A percentile compares a stretch with the other conserved stretches of the same genome.
Conservation (phyloP, 805 yeast genomes). For the Komagataella kurtzmanii region DNA sequence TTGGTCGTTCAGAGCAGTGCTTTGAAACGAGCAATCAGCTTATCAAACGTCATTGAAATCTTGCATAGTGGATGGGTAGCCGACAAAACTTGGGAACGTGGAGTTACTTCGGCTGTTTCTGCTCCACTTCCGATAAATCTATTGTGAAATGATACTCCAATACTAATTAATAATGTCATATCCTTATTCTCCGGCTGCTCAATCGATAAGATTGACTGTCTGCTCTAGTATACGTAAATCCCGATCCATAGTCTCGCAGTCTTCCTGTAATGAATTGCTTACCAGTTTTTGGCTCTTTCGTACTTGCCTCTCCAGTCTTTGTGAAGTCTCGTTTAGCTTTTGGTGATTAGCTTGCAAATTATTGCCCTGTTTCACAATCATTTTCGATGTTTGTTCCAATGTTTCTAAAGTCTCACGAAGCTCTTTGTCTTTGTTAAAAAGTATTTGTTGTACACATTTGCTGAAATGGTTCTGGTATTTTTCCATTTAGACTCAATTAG, state of each 20-base stretch:
- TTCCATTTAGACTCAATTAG: neutral
- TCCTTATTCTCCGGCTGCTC: neutral
- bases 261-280: constrained; percentile 25
- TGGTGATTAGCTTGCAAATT: constrained; percentile 6
- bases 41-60: constrained; percentile 57
- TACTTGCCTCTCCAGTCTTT: constrained; percentile 7
- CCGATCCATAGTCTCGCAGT: constrained; percentile 61
- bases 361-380: constrained; percentile 10
- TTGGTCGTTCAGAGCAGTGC: constrained; percentile 59
- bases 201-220: neutral
- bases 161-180: neutral
- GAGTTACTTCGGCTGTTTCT: neutral
- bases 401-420: neutral
- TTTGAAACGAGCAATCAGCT: constrained; percentile 57
- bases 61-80: constrained; percentile 80
- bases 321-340: constrained; percentile 4
- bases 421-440: neutral
- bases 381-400: neutral
- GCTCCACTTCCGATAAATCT: neutral
- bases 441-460: neutral
- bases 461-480: neutral
- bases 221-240: constrained; percentile 58
- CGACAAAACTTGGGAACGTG: constrained; percentile 53
- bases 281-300: constrained; percentile 7
- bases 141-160: neutral